Conservation (phyloP, 305 asterid species). For the Coffea humblotiana region DNA sequence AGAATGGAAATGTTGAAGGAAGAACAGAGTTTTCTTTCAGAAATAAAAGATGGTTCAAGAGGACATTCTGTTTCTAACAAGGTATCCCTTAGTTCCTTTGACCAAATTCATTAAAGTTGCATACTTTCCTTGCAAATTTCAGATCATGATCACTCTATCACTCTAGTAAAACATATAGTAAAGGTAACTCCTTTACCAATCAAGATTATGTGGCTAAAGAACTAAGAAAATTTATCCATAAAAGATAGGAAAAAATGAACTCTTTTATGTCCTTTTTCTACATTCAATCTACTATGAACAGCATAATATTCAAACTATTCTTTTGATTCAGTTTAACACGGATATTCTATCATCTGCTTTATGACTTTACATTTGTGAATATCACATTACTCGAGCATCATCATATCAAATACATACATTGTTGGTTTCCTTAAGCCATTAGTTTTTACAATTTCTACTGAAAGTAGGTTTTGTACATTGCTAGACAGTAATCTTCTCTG, state of each 20-base stretch:
- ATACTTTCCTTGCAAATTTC: neutral
- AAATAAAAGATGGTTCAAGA: constrained; percentile 23
- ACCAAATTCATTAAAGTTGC: neutral
- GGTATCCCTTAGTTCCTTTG: constrained; percentile 27
- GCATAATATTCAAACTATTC: neutral
- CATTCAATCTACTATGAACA: neutral
- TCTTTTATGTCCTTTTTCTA: neutral
- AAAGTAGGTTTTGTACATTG: neutral
- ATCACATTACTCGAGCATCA: neutral
- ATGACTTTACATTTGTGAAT: neutral
- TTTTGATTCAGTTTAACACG: neutral
- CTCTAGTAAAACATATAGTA: neutral
- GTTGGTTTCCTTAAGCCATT: neutral
- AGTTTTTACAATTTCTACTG: neutral
- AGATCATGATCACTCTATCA: neutral
- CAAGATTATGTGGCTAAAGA: constrained; percentile 5
- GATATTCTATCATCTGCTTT: neutral
- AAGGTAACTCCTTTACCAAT: neutral
- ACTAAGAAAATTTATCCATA: neutral
- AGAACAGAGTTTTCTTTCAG: constrained; percentile 33
- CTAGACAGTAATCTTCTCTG: neutral
- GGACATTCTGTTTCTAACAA: constrained; percentile 31
- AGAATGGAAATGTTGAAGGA: constrained; percentile 33
- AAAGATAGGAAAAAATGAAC: neutral
- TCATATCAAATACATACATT: neutral